Percentiles rank a stretch among this genome's conserved stretches.
These are phyloP conservation scores for Rhodomyrtus tomentosa DNA, from an alignment of 345 rosid species.

Conservation along the genomic window DNA sequence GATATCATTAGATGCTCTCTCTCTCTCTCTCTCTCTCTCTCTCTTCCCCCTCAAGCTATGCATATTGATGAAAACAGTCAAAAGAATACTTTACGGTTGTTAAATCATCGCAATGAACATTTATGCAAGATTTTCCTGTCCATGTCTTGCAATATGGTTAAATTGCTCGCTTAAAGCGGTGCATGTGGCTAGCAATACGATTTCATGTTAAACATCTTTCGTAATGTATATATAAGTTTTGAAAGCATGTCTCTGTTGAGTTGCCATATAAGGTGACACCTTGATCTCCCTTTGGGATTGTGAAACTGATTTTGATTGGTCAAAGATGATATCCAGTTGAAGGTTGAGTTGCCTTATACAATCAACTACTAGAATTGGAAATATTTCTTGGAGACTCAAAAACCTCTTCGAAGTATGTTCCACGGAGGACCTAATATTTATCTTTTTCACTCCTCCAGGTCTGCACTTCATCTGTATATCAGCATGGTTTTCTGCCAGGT, in stretches of 20 bases:
- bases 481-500: slow-evolving; percentile 75
- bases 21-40: background rate
- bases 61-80: background rate
- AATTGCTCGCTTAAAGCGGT: background rate
- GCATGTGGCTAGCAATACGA: background rate
- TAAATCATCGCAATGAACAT: background rate
- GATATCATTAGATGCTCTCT: background rate
- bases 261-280: background rate
- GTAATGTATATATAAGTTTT: background rate
- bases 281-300: background rate
- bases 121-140: background rate
- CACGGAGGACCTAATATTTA: background rate
- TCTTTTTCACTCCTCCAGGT: slow-evolving; percentile 8
- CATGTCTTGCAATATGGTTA: background rate
- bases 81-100: background rate
- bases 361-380: background rate
- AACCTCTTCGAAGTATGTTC: background rate
- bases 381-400: background rate
- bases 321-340: background rate
- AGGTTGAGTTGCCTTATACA: background rate
- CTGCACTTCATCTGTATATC: slow-evolving; percentile 35
- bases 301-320: background rate
- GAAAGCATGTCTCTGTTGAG: background rate
- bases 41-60: background rate
- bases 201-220: background rate